phyloP scores from a whole-genome alignment of 1,284 basidiomycete genomes.

The Microbotryum silenes-acaulis region DNA sequence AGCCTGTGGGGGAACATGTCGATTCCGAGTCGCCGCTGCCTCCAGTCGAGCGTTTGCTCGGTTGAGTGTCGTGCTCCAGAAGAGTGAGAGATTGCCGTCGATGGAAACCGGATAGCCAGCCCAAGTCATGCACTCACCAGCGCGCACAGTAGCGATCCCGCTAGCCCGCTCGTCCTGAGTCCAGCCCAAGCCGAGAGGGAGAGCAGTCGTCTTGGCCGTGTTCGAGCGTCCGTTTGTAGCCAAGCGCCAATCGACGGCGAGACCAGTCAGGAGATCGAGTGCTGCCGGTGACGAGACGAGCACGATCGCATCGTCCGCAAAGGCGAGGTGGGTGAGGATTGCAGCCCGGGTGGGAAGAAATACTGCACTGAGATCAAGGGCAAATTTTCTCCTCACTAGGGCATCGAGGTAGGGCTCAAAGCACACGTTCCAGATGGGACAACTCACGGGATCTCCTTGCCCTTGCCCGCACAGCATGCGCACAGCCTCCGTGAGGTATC shows the following conservation, averaged over 20 bases:
- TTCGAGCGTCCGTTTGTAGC: slow-evolving; percentile 6
- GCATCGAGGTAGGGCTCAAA: slow-evolving; percentile 7
- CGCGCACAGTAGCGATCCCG: background rate
- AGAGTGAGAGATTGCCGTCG: no score
- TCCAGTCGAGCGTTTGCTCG: no score
- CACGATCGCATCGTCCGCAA: slow-evolving; percentile 3
- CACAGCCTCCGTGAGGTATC: background rate
- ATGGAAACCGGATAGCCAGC: no score
- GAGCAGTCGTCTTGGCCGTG: background rate
- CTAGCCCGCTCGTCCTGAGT: background rate
- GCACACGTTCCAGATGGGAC: background rate
- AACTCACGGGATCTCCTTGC: slow-evolving; percentile 1
- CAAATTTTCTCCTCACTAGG: background rate
- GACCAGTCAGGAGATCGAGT: background rate
- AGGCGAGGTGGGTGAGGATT: background rate
- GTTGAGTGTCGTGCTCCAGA: no score
- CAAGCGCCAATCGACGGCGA: slow-evolving; percentile 1
- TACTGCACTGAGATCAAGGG: no score
- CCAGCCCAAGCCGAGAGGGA: background rate
- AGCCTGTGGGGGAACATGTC: no score
- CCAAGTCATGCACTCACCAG: no score
- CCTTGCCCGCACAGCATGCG: background rate
- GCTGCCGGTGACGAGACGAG: background rate
- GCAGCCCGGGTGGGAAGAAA: background rate
- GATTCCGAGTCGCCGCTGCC: no score